phyloP scores from a whole-genome alignment of 495 filamentous ascomycete species.

The Aspergillus panamensis region DNA sequence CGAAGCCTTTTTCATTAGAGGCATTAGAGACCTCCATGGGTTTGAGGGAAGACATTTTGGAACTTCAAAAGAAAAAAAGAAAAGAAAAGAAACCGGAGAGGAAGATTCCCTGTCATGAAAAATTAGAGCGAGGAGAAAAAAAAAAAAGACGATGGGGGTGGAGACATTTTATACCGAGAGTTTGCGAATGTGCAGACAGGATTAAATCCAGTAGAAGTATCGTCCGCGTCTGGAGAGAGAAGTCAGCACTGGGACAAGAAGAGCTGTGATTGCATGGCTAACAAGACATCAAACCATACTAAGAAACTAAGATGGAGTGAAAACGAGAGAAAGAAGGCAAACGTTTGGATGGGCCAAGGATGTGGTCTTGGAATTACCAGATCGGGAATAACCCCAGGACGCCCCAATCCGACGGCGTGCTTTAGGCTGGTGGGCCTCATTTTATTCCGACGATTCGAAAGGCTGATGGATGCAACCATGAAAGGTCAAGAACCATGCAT shows the following conservation, averaged over 20 bases:
- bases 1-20: not conserved
- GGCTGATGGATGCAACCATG: not conserved
- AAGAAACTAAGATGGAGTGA: not conserved
- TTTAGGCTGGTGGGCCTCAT: not conserved
- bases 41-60: not conserved
- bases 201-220: not conserved
- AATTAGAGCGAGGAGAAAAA: not conserved
- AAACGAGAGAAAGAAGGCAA: too few relatives aligned
- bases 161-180: not conserved
- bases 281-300: not conserved
- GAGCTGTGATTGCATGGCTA: not conserved
- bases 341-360: conserved; percentile 4
- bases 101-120: not conserved
- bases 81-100: not conserved
- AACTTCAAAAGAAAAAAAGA: not conserved
- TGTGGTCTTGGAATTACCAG: conserved; percentile 5
- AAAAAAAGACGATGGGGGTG: not conserved
- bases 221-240: not conserved
- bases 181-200: not conserved
- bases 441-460: not conserved
- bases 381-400: not conserved
- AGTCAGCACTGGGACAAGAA: too few relatives aligned
- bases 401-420: not conserved
- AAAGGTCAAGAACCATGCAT: not conserved
- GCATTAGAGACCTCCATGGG: not conserved